These are phyloP conservation scores for Monosporascus cannonballus DNA, from an alignment of 2,329 filamentous ascomycete genomes.

Conservation along the genomic window DNA sequence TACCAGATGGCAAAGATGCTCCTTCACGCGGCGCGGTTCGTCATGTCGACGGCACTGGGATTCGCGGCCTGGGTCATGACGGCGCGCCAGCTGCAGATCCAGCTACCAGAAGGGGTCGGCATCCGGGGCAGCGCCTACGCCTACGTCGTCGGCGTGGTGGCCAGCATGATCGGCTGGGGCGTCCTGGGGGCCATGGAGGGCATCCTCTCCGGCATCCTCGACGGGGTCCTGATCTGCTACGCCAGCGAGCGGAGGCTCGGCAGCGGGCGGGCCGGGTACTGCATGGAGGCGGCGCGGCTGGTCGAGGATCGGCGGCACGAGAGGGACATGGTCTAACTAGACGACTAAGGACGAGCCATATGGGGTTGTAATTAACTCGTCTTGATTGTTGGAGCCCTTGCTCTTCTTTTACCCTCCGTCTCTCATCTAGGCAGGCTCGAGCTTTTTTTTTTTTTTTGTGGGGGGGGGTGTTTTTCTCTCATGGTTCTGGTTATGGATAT, in stretches of 20 bases:
- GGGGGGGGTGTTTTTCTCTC: too few relatives aligned
- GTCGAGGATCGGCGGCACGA: constrained; percentile 59
- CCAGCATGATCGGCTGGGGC: constrained; percentile 91
- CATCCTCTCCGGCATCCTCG: constrained; percentile 78
- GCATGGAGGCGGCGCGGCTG: constrained; percentile 81
- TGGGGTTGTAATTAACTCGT: not conserved
- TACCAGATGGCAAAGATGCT: constrained; percentile 90
- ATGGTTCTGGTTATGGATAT: too few relatives aligned
- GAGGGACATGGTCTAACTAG: constrained; percentile 23
- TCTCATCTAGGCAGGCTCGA: too few relatives aligned
- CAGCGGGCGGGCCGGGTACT: constrained; percentile 69
- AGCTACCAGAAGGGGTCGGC: constrained; percentile 44
- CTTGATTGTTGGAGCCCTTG: too few relatives aligned
- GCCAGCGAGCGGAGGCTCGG: constrained; percentile 75
- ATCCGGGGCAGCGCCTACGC: constrained; percentile 82
- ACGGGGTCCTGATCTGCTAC: constrained; percentile 89
- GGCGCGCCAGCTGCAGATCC: constrained; percentile 67
- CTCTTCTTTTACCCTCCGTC: too few relatives aligned
- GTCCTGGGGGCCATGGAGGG: constrained; percentile 88
- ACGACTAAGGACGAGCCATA: not conserved
- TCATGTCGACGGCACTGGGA: constrained; percentile 84
- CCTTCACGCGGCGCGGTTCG: constrained; percentile 81
- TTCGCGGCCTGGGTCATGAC: constrained; percentile 97
- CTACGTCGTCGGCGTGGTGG: constrained; percentile 87
- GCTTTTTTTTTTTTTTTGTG: too few relatives aligned